Percentiles rank a stretch among this genome's conserved stretches.
These are phyloP conservation scores for Pinus albicaulis DNA, from an alignment of 75 land plant species.

Conservation along the genomic window DNA sequence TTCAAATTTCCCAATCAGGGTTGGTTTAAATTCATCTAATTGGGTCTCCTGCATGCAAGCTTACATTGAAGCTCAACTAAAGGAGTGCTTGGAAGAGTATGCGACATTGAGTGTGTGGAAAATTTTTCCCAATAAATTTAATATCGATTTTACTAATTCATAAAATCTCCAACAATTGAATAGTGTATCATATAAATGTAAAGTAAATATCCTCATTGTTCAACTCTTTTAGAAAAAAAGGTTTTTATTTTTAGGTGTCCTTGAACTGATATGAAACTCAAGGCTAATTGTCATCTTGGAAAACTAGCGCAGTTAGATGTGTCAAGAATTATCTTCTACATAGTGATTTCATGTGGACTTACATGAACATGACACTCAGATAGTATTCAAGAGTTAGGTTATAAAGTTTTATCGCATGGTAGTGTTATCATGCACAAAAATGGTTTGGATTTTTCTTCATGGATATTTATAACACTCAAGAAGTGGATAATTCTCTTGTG, in stretches of 20 bases:
- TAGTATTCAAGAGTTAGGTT: neutral
- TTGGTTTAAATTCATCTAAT: neutral
- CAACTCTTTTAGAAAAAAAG: too few relatives aligned
- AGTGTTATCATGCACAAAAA: neutral
- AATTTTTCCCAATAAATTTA: conserved; percentile 84
- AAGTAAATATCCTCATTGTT: too few relatives aligned
- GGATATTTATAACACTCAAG: neutral
- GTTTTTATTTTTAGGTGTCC: too few relatives aligned
- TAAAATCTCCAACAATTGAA: conserved; percentile 11
- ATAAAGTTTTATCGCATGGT: neutral
- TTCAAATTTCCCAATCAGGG: neutral
- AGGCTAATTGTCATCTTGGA: too few relatives aligned
- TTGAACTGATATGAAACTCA: too few relatives aligned
- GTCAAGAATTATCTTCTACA: neutral
- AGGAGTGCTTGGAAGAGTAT: conserved; percentile 94
- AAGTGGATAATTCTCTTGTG: neutral
- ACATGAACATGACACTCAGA: too few relatives aligned
- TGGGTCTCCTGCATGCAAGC: conserved; percentile 43
- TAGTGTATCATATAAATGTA: too few relatives aligned
- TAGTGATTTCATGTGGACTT: neutral
- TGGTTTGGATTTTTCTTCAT: neutral
- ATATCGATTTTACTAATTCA: conserved; percentile 83
- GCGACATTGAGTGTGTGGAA: conserved; percentile 96
- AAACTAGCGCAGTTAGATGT: too few relatives aligned
- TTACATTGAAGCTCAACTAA: conserved; percentile 91